These are phyloP conservation scores for Paraphaeosphaeria sporulosa DNA, from an alignment of 2,329 filamentous ascomycete genomes.

Conservation along the genomic window DNA sequence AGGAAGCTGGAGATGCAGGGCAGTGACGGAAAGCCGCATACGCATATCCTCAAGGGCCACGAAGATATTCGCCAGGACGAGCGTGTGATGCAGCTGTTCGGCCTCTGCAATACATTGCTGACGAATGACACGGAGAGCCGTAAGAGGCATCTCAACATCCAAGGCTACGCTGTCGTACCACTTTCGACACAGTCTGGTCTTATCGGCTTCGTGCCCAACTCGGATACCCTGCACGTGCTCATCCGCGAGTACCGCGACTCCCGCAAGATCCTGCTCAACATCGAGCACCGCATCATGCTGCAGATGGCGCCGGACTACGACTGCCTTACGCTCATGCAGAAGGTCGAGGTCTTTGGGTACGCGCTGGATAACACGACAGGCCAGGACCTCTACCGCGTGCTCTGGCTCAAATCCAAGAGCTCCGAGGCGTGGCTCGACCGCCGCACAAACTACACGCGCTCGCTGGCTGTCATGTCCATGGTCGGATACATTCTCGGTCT, in stretches of 20 bases:
- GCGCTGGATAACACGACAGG: constrained; percentile 99
- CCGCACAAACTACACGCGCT: constrained; percentile 98
- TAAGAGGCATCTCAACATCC: constrained; percentile 95
- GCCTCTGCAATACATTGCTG: constrained; percentile 93
- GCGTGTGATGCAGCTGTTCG: constrained; percentile 99
- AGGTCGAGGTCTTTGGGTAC: constrained; percentile 99
- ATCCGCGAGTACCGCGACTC: constrained; percentile 98
- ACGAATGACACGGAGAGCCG: constrained; percentile 94
- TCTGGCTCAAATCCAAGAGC: constrained; percentile 99
- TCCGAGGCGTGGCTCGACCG: constrained; percentile 98
- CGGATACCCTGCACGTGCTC: constrained; percentile 93
- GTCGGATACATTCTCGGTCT: constrained; percentile 99
- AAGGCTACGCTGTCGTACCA: constrained; percentile 95
- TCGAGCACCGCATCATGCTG: constrained; percentile 99
- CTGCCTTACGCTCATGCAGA: constrained; percentile 98
- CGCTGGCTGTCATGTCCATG: constrained; percentile 99
- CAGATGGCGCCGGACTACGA: constrained; percentile 99
- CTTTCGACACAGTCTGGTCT: constrained; percentile 96
- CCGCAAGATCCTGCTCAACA: constrained; percentile 96
- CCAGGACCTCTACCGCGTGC: constrained; percentile 94
- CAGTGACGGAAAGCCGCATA: constrained; percentile 86
- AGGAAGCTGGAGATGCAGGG: constrained; percentile 87
- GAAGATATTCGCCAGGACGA: constrained; percentile 99
- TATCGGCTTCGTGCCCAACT: constrained; percentile 96
- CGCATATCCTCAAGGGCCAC: constrained; percentile 95